Conservation (phyloP, 768 basidiomycete genomes). For the Ramaria rubella region DNA sequence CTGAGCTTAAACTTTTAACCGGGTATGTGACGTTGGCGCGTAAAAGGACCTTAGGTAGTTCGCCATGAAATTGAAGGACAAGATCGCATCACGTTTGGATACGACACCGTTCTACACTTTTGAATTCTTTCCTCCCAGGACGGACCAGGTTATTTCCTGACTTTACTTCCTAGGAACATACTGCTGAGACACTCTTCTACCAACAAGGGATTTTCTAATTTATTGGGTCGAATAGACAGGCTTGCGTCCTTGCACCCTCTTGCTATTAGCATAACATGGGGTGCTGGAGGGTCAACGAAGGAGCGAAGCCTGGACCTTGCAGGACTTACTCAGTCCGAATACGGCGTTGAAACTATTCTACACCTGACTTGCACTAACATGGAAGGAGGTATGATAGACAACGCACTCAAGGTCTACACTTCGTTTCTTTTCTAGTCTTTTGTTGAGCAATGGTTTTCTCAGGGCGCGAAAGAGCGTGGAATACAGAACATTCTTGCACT, state of each 20-base stretch:
- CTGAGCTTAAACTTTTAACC: neutral
- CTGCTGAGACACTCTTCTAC: too few relatives aligned
- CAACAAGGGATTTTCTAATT: conserved; percentile 83
- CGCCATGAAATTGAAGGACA: conserved; percentile 67
- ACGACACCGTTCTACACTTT: conserved; percentile 79
- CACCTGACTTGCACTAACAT: conserved; percentile 98
- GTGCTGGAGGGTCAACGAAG: conserved; percentile 89
- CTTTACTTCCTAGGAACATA: neutral
- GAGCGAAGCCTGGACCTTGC: conserved; percentile 86
- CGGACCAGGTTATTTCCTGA: conserved; percentile 58
- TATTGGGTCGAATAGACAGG: conserved; percentile 80
- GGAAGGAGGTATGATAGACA: conserved; percentile 80
- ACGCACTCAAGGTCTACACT: conserved; percentile 64
- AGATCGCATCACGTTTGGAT: conserved; percentile 41
- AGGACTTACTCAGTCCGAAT: conserved; percentile 60
- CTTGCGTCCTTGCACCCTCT: conserved; percentile 71
- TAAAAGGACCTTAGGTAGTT: too few relatives aligned
- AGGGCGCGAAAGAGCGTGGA: conserved; percentile 73
- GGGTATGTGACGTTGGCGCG: too few relatives aligned
- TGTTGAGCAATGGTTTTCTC: conserved; percentile 22
- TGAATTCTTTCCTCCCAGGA: conserved; percentile 96
- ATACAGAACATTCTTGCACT: conserved; percentile 89
- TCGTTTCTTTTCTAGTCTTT: conserved; percentile 7
- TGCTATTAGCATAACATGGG: conserved; percentile 94
- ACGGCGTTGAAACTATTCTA: conserved; percentile 80